A percentile compares a stretch with the other conserved stretches of the same genome.
Evolutionary conservation across 371 early-diverging fungal genomes (phyloP).

Genomic region (Mucor mucedo): DNA sequence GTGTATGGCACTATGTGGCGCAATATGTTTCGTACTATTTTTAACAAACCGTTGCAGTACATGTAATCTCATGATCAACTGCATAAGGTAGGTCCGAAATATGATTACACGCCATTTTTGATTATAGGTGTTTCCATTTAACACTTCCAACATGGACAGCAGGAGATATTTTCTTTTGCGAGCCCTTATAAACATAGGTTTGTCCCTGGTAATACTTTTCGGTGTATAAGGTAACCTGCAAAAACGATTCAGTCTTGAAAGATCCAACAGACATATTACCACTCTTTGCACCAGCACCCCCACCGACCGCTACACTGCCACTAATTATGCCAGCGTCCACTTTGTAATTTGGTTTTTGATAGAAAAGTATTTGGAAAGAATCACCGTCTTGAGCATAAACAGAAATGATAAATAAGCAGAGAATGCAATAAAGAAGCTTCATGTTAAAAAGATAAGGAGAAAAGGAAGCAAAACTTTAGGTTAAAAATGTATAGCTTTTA

Average conservation of each 20-base stretch:
- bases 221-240: conserved; percentile 14
- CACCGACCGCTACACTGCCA: conserved; percentile 5
- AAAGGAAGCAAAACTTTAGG: background rate
- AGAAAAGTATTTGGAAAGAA: conserved; percentile 10
- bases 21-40: no score
- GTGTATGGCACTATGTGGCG: no score
- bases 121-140: conserved; percentile 23
- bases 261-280: conserved; percentile 19
- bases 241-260: conserved; percentile 1
- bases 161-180: conserved; percentile 13
- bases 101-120: background rate
- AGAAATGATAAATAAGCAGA: conserved; percentile 1
- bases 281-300: conserved; percentile 6
- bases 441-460: background rate
- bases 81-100: no score
- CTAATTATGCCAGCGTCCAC: background rate
- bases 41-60: no score
- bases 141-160: conserved; percentile 13
- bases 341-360: conserved; percentile 3
- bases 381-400: conserved; percentile 7
- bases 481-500: no score
- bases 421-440: conserved; percentile 12
- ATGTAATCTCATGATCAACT: no score
- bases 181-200: conserved; percentile 1
- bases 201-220: background rate